Evolutionary conservation across 2,329 filamentous ascomycete genomes (phyloP).

Genomic region (Allantophomopsis lycopodina): DNA sequence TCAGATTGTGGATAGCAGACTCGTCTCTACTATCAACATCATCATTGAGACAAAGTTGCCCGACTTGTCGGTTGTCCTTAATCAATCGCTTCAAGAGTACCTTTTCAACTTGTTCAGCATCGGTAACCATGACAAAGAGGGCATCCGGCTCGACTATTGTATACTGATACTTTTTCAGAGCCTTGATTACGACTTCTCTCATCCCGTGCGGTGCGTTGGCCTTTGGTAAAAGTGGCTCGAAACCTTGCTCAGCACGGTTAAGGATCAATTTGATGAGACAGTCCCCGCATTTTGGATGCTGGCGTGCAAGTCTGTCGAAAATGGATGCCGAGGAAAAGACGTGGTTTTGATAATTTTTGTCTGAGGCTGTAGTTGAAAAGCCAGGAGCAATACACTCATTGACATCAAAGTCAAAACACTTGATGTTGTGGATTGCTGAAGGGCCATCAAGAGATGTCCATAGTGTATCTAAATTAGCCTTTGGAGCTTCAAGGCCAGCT

Average conservation of each 20-base stretch:
- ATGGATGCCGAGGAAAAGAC: slow-evolving; percentile 24
- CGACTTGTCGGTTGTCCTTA: slow-evolving; percentile 17
- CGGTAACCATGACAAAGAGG: slow-evolving; percentile 27
- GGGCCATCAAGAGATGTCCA: slow-evolving; percentile 29
- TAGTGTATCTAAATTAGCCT: slow-evolving; percentile 23
- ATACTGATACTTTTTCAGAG: slow-evolving; percentile 26
- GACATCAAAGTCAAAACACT: slow-evolving; percentile 25
- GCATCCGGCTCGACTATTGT: slow-evolving; percentile 25
- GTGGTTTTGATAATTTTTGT: slow-evolving; percentile 19
- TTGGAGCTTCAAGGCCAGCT: slow-evolving; percentile 24
- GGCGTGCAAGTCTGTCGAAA: slow-evolving; percentile 22
- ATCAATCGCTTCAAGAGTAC: slow-evolving; percentile 22
- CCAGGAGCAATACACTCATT: slow-evolving; percentile 27
- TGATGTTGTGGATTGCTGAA: slow-evolving; percentile 22
- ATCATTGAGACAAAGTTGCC: slow-evolving; percentile 28
- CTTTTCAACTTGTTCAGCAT: slow-evolving; percentile 25
- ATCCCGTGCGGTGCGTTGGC: slow-evolving; percentile 16
- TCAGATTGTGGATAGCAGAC: slow-evolving; percentile 18
- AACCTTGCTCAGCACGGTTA: slow-evolving; percentile 19
- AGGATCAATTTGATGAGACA: slow-evolving; percentile 26
- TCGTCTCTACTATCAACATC: slow-evolving; percentile 24
- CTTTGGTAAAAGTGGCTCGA: slow-evolving; percentile 23
- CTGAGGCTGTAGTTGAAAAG: slow-evolving; percentile 22
- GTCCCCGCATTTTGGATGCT: slow-evolving; percentile 25
- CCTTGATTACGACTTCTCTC: slow-evolving; percentile 21